Conservation (phyloP, 2,329 filamentous ascomycete genomes). For the Fusarium setosum region DNA sequence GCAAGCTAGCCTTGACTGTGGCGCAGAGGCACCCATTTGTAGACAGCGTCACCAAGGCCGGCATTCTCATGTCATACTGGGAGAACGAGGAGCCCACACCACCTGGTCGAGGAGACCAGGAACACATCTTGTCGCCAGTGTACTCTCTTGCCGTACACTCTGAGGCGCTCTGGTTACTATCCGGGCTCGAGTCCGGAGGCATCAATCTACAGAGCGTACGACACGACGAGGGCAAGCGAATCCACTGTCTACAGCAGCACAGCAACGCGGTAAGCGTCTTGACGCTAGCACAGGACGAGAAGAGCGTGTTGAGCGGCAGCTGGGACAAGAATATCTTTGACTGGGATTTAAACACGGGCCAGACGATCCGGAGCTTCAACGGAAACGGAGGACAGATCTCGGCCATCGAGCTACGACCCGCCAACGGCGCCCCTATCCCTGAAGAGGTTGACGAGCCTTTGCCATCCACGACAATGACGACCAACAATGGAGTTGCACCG, state of each 20-base stretch:
- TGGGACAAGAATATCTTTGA: slow-evolving; percentile 97
- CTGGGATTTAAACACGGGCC: slow-evolving; percentile 93
- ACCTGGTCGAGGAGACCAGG: slow-evolving; percentile 61
- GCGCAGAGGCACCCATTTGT: slow-evolving; percentile 97
- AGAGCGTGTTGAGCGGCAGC: slow-evolving; percentile 87
- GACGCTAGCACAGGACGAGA: slow-evolving; percentile 84
- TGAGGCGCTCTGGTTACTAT: slow-evolving; percentile 90
- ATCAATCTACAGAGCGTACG: slow-evolving; percentile 95
- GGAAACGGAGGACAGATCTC: slow-evolving; percentile 87
- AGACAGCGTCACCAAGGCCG: slow-evolving; percentile 95
- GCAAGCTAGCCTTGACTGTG: slow-evolving; percentile 91
- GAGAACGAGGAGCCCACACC: slow-evolving; percentile 86
- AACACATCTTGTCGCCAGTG: slow-evolving; percentile 82
- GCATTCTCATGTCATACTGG: slow-evolving; percentile 96
- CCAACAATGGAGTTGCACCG: slow-evolving; percentile 75
- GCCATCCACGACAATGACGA: slow-evolving; percentile 76
- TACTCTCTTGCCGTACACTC: slow-evolving; percentile 95
- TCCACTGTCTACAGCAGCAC: slow-evolving; percentile 83
- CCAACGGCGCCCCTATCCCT: slow-evolving; percentile 80
- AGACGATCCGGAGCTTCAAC: slow-evolving; percentile 79
- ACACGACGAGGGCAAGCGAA: slow-evolving; percentile 93
- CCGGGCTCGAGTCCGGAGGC: slow-evolving; percentile 87
- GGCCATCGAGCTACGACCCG: slow-evolving; percentile 85
- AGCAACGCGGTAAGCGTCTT: slow-evolving; percentile 93
- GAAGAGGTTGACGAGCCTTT: slow-evolving; percentile 72